These are phyloP conservation scores for Malus asiatica DNA, from an alignment of 306 rosid genomes.

Conservation along the genomic window DNA sequence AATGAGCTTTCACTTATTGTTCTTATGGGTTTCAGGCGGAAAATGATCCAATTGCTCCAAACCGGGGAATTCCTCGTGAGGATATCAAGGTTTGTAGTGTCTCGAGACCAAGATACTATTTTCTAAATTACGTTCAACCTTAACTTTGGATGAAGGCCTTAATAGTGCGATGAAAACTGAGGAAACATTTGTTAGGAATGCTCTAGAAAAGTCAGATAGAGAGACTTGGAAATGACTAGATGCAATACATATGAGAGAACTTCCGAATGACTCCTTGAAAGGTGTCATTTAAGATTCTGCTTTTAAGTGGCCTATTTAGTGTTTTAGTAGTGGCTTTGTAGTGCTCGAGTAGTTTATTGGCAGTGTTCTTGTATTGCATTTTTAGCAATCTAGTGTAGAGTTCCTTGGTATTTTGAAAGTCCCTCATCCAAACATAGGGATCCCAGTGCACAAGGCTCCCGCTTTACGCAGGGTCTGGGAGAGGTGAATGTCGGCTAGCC, in stretches of 20 bases:
- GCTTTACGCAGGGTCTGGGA: too few relatives aligned
- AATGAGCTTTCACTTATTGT: conserved; percentile 3
- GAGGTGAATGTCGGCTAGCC: too few relatives aligned
- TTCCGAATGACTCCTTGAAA: not conserved
- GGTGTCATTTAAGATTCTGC: not conserved
- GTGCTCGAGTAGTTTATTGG: not conserved
- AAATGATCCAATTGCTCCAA: conserved; percentile 91
- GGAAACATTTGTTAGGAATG: not conserved
- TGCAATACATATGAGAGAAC: not conserved
- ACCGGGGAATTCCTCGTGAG: conserved; percentile 77
- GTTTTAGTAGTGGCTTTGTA: not conserved
- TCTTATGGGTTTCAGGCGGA: conserved; percentile 57
- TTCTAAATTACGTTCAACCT: not conserved
- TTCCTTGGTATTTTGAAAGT: not conserved
- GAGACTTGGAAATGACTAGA: not conserved
- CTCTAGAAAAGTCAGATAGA: not conserved
- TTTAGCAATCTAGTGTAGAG: not conserved
- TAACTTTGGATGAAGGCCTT: not conserved
- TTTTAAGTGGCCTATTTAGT: too few relatives aligned
- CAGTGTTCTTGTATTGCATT: not conserved
- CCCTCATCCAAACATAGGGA: not conserved
- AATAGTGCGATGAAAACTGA: not conserved
- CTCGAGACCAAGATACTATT: not conserved
- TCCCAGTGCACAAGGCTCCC: too few relatives aligned
- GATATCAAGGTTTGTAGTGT: conserved; percentile 64